phyloP scores from a whole-genome alignment of 2,329 filamentous ascomycete genomes.

The Didymosphaeria variabile region DNA sequence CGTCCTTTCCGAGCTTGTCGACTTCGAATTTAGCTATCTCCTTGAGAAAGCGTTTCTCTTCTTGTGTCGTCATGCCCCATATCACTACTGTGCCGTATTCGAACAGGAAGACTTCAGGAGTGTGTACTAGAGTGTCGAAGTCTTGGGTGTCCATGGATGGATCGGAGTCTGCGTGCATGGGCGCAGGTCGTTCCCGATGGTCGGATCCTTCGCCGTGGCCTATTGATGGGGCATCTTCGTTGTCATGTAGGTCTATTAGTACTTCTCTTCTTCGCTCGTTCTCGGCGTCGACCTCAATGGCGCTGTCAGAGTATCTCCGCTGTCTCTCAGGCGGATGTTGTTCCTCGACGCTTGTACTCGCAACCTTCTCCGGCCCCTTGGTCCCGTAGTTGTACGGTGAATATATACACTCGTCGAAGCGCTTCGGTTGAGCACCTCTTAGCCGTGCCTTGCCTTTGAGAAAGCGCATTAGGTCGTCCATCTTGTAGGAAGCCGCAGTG shows the following conservation, averaged over 20 bases:
- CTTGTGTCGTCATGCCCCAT: constrained; percentile 93
- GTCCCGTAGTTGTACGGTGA: constrained; percentile 85
- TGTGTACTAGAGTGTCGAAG: constrained; percentile 88
- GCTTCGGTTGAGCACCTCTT: constrained; percentile 83
- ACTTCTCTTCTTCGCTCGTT: constrained; percentile 66
- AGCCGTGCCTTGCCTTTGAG: constrained; percentile 83
- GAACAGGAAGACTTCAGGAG: constrained; percentile 93
- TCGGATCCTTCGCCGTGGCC: constrained; percentile 37
- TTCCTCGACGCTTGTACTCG: constrained; percentile 43
- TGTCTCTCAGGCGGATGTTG: constrained; percentile 52
- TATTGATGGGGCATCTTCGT: constrained; percentile 42
- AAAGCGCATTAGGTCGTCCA: constrained; percentile 89
- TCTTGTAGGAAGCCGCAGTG: constrained; percentile 88
- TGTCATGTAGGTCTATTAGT: constrained; percentile 68
- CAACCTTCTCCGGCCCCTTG: constrained; percentile 45
- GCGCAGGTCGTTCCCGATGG: constrained; percentile 34
- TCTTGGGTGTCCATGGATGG: constrained; percentile 64
- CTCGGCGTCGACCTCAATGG: constrained; percentile 71
- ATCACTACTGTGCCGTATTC: constrained; percentile 98
- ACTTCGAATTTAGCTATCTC: constrained; percentile 94
- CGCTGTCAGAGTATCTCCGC: constrained; percentile 77
- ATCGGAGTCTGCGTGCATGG: constrained; percentile 43
- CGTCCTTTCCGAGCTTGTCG: constrained; percentile 86
- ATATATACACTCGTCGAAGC: constrained; percentile 98
- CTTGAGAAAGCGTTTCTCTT: constrained; percentile 90